Percentiles rank a stretch among this genome's conserved stretches.
These are phyloP conservation scores for Teratosphaeria gauchensis DNA, from an alignment of 2,329 filamentous ascomycete genomes.

Conservation along the genomic window DNA sequence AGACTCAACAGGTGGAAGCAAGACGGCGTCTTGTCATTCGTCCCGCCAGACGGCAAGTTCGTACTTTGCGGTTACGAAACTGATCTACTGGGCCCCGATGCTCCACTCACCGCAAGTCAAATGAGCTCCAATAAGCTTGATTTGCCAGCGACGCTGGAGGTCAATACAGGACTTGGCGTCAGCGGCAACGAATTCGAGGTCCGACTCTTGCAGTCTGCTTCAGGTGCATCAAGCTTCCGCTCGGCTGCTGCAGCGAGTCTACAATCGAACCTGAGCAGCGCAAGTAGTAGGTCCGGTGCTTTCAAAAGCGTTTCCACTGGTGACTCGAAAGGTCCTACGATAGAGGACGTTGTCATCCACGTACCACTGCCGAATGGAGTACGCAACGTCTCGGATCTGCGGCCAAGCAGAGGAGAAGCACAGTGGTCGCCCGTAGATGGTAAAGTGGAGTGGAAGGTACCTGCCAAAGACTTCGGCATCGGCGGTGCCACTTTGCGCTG, in stretches of 20 bases:
- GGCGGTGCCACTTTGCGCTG: slow-evolving; percentile 56
- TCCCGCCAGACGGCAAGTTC: slow-evolving; percentile 90
- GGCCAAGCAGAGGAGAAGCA: slow-evolving; percentile 73
- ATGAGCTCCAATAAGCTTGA: slow-evolving; percentile 58
- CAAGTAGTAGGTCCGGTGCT: slow-evolving; percentile 9
- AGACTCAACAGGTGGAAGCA: slow-evolving; percentile 83
- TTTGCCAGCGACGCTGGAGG: slow-evolving; percentile 70
- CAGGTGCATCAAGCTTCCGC: slow-evolving; percentile 11
- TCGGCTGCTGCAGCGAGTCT: slow-evolving; percentile 20
- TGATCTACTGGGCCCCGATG: slow-evolving; percentile 67
- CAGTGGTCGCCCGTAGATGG: slow-evolving; percentile 65
- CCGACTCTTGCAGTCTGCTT: slow-evolving; percentile 52
- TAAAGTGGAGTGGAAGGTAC: slow-evolving; percentile 72
- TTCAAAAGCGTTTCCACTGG: slow-evolving; percentile 13
- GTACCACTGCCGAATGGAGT: slow-evolving; percentile 72
- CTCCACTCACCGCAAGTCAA: slow-evolving; percentile 14
- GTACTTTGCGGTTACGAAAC: slow-evolving; percentile 91
- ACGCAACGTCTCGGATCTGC: slow-evolving; percentile 72
- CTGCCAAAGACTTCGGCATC: slow-evolving; percentile 57
- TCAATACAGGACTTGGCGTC: slow-evolving; percentile 68
- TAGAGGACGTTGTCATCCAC: slow-evolving; percentile 70
- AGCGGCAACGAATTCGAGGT: slow-evolving; percentile 82
- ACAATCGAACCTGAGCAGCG: slow-evolving; percentile 15
- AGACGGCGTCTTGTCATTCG: slow-evolving; percentile 82
- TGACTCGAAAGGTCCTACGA: slow-evolving; percentile 25